Conservation (phyloP, 2,329 filamentous ascomycete genomes). For the Stachybotrys chlorohalonatus region DNA sequence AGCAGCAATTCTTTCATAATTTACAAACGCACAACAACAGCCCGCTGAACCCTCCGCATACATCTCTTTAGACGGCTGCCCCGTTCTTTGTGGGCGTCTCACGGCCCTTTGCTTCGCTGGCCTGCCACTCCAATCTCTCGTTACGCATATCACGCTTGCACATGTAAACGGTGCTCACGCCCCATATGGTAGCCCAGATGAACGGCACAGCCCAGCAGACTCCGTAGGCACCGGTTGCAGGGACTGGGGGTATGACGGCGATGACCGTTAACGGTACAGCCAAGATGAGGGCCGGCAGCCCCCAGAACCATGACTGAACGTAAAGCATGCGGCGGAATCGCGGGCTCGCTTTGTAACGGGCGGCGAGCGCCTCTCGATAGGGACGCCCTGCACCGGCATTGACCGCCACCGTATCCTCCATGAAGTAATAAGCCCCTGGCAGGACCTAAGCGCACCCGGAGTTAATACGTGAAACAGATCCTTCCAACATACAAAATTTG, state of each 20-base stretch:
- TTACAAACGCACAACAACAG: too few species aligned
- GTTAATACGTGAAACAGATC: not conserved
- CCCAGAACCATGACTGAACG: conserved; percentile 31
- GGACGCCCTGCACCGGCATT: conserved; percentile 48
- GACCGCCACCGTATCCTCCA: conserved; percentile 60
- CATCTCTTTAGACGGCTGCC: not conserved
- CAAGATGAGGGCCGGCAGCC: conserved; percentile 25
- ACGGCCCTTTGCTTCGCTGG: conserved; percentile 6
- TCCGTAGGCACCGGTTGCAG: conserved; percentile 25
- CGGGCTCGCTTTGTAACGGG: conserved; percentile 30
- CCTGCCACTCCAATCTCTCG: conserved; percentile 28
- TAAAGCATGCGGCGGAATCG: conserved; percentile 31
- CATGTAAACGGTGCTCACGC: conserved; percentile 22
- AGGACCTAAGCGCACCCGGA: conserved; percentile 29
- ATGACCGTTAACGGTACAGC: conserved; percentile 26
- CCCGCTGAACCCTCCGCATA: too few species aligned
- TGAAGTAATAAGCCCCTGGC: conserved; percentile 54
- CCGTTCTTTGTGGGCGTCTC: not conserved
- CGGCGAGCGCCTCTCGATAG: conserved; percentile 30
- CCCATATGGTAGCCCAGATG: conserved; percentile 25
- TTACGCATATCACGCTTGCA: conserved; percentile 26
- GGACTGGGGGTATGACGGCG: conserved; percentile 22
- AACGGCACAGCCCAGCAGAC: conserved; percentile 31
- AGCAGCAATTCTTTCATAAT: too few species aligned
- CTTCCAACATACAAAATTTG: not conserved